Evolutionary conservation across 2,329 filamentous ascomycete species (phyloP).

Genomic region (Trematosphaeria pertusa): DNA sequence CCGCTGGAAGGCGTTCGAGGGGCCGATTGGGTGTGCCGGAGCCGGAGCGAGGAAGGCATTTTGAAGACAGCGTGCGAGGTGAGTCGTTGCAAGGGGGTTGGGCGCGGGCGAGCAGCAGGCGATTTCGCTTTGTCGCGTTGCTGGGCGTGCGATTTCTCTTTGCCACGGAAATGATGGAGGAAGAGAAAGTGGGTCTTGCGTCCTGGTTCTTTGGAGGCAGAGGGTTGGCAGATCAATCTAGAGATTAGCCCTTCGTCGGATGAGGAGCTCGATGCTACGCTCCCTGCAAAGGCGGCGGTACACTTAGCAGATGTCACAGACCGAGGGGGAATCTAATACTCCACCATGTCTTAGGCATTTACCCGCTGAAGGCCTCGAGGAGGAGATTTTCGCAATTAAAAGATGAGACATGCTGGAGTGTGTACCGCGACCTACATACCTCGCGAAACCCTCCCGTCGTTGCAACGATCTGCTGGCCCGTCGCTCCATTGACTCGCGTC

Average conservation of each 20-base stretch:
- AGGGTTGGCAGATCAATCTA: conserved; percentile 20
- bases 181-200: not conserved
- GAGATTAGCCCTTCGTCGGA: conserved; percentile 16
- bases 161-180: not conserved
- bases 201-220: conserved; percentile 9
- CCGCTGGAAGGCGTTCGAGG: not conserved
- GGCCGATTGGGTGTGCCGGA: conserved; percentile 1
- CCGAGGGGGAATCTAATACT: too few relatives aligned
- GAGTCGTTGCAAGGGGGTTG: not conserved
- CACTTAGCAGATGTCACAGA: too few relatives aligned
- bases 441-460: too few relatives aligned
- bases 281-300: too few relatives aligned
- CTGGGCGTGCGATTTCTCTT: not conserved
- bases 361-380: too few relatives aligned
- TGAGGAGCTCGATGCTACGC: conserved; percentile 11
- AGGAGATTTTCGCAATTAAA: too few relatives aligned
- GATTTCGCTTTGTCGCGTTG: not conserved
- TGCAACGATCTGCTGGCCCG: conserved; percentile 2
- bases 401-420: too few relatives aligned
- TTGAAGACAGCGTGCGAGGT: not conserved
- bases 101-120: not conserved
- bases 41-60: conserved; percentile 1
- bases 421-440: too few relatives aligned
- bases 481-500: conserved; percentile 2
- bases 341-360: too few relatives aligned